Percentiles rank a stretch among this genome's conserved stretches.
phyloP scores from a whole-genome alignment of 2,329 filamentous ascomycete genomes.

The Diaporthe longicolla region DNA sequence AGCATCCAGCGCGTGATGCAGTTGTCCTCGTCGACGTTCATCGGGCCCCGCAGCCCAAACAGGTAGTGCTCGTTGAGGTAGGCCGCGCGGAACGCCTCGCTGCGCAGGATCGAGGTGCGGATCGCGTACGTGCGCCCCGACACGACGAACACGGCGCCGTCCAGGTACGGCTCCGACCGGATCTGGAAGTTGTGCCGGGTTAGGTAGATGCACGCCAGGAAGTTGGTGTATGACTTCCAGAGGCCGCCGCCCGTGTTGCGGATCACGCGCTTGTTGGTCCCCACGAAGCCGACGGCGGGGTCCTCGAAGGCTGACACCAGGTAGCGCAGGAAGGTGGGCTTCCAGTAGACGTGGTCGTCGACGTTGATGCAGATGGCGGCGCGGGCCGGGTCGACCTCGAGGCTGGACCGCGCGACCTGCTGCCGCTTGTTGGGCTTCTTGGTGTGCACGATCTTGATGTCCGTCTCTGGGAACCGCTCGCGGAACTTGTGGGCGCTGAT shows the following conservation, averaged over 20 bases:
- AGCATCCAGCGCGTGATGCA: slow-evolving; percentile 70
- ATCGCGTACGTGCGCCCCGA: slow-evolving; percentile 68
- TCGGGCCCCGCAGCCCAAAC: slow-evolving; percentile 57
- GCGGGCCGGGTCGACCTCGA: slow-evolving; percentile 49
- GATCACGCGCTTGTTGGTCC: slow-evolving; percentile 68
- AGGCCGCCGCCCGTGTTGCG: slow-evolving; percentile 51
- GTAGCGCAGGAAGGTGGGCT: slow-evolving; percentile 55
- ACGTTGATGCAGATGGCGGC: slow-evolving; percentile 61
- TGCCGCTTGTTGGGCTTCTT: slow-evolving; percentile 61
- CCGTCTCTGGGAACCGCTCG: slow-evolving; percentile 41
- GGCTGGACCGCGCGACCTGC: slow-evolving; percentile 58
- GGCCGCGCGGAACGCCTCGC: slow-evolving; percentile 55
- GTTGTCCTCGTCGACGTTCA: slow-evolving; percentile 74
- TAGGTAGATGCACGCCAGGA: slow-evolving; percentile 71
- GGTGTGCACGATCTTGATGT: slow-evolving; percentile 51
- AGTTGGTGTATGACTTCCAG: slow-evolving; percentile 61
- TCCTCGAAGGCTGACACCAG: slow-evolving; percentile 62
- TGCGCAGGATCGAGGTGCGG: slow-evolving; percentile 64
- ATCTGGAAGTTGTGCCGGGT: slow-evolving; percentile 75
- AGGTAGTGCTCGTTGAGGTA: slow-evolving; percentile 68
- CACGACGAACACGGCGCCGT: slow-evolving; percentile 71
- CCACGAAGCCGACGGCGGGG: slow-evolving; percentile 65
- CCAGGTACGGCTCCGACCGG: slow-evolving; percentile 67
- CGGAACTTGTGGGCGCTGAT: slow-evolving; percentile 38
- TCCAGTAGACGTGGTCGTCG: slow-evolving; percentile 70